These are phyloP conservation scores for Elongisporangium prolatum DNA, from an alignment of 352 stramenopile species.

Conservation along the genomic window DNA sequence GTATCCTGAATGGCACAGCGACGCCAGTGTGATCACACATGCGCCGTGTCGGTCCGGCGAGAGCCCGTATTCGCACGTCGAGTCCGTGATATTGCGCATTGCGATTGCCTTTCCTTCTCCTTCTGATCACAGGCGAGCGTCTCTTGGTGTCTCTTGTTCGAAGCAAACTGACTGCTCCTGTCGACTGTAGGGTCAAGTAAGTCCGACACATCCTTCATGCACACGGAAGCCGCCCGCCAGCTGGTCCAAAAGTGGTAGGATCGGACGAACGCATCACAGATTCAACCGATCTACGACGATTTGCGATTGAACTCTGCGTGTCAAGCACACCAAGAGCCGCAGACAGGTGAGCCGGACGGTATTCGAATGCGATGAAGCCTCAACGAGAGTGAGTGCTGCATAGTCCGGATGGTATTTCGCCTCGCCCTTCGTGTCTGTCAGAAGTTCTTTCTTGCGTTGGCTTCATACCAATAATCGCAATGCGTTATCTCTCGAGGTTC, in stretches of 20 bases:
- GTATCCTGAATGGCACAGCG: conserved; percentile 15
- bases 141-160: neutral
- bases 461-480: too few relatives aligned
- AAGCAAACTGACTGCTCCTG: neutral
- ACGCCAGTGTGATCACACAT: conserved; percentile 39
- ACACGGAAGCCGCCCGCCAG: neutral
- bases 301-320: neutral
- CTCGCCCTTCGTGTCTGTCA: too few relatives aligned
- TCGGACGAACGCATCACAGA: neutral
- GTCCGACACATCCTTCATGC: neutral
- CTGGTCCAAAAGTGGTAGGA: neutral
- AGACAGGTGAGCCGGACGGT: neutral
- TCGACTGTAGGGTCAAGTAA: neutral
- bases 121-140: neutral
- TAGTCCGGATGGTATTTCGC: too few relatives aligned
- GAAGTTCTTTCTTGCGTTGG: too few relatives aligned
- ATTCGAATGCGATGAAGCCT: too few relatives aligned
- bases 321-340: neutral
- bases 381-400: too few relatives aligned
- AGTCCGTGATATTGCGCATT: conserved; percentile 21
- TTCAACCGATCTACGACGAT: neutral
- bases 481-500: too few relatives aligned
- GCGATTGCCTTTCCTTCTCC: neutral
- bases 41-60: conserved; percentile 18
- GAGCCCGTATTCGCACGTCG: conserved; percentile 17